Conservation (phyloP, 768 basidiomycete species). For the Clitopilus passeckerianus region DNA sequence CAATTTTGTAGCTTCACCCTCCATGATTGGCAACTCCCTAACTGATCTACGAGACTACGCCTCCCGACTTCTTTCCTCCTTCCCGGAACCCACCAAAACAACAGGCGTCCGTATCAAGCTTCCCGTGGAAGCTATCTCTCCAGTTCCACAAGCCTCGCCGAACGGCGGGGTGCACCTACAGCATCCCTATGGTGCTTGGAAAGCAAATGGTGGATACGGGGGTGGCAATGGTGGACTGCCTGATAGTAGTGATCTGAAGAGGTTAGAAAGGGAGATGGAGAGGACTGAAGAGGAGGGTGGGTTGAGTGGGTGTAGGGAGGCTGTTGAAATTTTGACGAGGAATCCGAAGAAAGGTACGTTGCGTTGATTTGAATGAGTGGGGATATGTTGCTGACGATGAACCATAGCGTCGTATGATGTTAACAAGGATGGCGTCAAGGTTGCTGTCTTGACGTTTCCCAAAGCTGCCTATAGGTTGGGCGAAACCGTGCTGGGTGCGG, state of each 20-base stretch:
- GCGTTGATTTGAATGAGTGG: background rate
- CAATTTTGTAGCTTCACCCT: conserved; percentile 7
- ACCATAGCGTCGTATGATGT: conserved; percentile 86
- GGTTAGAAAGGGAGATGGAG: conserved; percentile 28
- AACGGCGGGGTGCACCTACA: conserved; percentile 14
- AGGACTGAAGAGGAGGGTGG: conserved; percentile 35
- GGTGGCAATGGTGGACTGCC: background rate
- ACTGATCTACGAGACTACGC: conserved; percentile 53
- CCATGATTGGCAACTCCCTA: conserved; percentile 23
- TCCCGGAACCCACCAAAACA: conserved; percentile 25
- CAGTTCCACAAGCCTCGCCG: conserved; percentile 17
- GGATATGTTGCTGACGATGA: no score
- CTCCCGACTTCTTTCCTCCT: conserved; percentile 39
- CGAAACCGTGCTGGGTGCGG: conserved; percentile 86
- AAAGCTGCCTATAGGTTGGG: conserved; percentile 91
- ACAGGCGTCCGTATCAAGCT: conserved; percentile 20
- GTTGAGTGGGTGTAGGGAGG: conserved; percentile 65
- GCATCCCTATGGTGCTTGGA: conserved; percentile 3
- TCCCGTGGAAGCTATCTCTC: conserved; percentile 18
- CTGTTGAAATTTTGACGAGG: conserved; percentile 86
- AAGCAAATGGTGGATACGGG: conserved; percentile 18
- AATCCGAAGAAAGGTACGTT: conserved; percentile 81
- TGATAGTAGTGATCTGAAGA: conserved; percentile 10
- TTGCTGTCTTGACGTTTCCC: conserved; percentile 88
- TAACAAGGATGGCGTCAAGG: conserved; percentile 84